Evolutionary conservation across 805 yeast species (phyloP), one percentile per base, ranked within the genome.

Genomic region (Dipodascus albidus): DNA sequence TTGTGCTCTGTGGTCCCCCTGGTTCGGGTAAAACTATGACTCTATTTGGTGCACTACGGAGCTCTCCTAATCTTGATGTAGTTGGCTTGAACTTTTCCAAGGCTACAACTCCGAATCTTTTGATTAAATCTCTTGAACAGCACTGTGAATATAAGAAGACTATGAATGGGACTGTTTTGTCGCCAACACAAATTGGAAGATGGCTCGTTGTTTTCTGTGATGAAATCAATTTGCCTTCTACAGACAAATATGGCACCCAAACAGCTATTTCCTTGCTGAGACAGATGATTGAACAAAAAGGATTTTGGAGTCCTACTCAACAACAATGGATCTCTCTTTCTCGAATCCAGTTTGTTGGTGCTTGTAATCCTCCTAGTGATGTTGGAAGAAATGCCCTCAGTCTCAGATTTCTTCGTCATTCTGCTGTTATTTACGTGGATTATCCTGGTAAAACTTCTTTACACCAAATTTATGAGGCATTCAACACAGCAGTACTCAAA

Each of bases 21-120:
- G 98, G 98, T 2, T 85, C 96, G 0, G 98, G 98, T 54, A 91
- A 91, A 64, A 90, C 98, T 0, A 90, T 91, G 98, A 81, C 90
- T 0, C 68, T 91, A 19, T 74, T 87, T 58, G 79, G 83, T 49
- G 82, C 88, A 0, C 64, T 91, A 44, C 70, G 86, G 48, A 72
- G 71, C 52, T 74, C 84, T 0, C 75, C 82, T 0, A 73, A 76
- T 15, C 71, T 80, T 55, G 85, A 81, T 20, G 70, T 88, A 1
- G 74, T 81, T 2, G 79, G 87, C 2, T 65, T 91, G 59, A 91
- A 88, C 60, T 88, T 90, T 61, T 87, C 96, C 1, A 86, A 86
- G 57, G 89, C 85, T 19, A 83, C 95, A 0, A 70, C 82, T 0
- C 85, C 91, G 0, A 70, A 68, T 0, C 68, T 82, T 2, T 67